Percentiles rank a stretch among this genome's conserved stretches.
These are phyloP conservation scores for Nyssa sinensis DNA, from an alignment of 148 eudicot species.

Conservation along the genomic window DNA sequence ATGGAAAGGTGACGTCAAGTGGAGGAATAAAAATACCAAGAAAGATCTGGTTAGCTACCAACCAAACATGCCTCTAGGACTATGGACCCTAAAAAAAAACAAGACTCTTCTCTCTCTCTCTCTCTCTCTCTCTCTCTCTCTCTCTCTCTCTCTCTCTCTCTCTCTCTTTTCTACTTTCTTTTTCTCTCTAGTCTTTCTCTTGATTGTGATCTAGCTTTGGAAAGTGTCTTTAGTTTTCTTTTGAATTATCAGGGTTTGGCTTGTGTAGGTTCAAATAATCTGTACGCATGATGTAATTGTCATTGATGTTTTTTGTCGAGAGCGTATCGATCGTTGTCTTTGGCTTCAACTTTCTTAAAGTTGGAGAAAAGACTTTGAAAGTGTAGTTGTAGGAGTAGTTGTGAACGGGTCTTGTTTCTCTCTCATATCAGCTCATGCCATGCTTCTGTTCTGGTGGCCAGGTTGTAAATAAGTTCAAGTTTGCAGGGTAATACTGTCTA, in stretches of 20 bases:
- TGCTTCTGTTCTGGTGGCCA: neutral
- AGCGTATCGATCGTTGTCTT: no score
- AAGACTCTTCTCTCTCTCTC: no score
- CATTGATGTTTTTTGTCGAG: neutral
- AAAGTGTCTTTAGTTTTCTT: slow-evolving; percentile 13
- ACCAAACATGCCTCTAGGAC: slow-evolving; percentile 8
- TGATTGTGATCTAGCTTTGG: slow-evolving; percentile 1
- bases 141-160: no score
- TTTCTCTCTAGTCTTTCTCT: neutral
- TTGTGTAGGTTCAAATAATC: slow-evolving; percentile 16
- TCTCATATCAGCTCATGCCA: no score
- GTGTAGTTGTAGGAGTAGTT: neutral
- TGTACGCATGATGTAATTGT: slow-evolving; percentile 14
- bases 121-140: no score
- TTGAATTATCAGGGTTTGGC: neutral
- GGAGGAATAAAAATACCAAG: neutral
- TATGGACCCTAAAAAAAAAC: neutral
- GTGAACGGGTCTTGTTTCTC: neutral
- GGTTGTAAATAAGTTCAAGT: neutral
- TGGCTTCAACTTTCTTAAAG: neutral
- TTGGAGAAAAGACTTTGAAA: neutral
- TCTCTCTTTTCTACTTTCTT: no score
- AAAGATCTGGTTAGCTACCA: neutral
- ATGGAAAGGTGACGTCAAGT: neutral
- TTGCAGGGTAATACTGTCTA: no score